Conservation (phyloP, 2,329 filamentous ascomycete genomes). For the Nigrospora osmanthi region DNA sequence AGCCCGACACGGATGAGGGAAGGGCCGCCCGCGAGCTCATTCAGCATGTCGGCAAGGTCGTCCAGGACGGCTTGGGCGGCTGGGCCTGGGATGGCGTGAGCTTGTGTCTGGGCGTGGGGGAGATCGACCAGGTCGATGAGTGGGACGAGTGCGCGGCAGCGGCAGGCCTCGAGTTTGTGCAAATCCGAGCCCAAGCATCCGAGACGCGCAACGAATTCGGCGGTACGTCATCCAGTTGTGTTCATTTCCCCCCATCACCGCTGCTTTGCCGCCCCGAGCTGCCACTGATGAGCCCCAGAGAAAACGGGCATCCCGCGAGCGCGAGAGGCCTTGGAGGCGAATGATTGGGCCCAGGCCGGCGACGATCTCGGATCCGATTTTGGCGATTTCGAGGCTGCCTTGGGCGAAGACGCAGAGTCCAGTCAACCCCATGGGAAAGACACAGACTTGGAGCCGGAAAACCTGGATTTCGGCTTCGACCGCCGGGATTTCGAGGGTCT, state of each 20-base stretch:
- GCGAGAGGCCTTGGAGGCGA: slow-evolving; percentile 55
- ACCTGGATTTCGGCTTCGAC: slow-evolving; percentile 45
- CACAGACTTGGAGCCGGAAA: slow-evolving; percentile 32
- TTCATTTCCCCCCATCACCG: neutral
- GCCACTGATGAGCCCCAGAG: slow-evolving; percentile 28
- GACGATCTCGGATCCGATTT: slow-evolving; percentile 23
- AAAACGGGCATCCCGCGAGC: slow-evolving; percentile 50
- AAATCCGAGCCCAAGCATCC: slow-evolving; percentile 31
- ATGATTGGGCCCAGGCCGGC: slow-evolving; percentile 49
- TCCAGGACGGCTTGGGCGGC: slow-evolving; percentile 49
- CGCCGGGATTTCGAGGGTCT: slow-evolving; percentile 44
- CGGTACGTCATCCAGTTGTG: slow-evolving; percentile 25
- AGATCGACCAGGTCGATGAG: slow-evolving; percentile 37
- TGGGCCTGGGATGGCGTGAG: slow-evolving; percentile 59
- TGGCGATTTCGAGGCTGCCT: slow-evolving; percentile 22
- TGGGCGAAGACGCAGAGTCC: slow-evolving; percentile 15
- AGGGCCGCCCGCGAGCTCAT: slow-evolving; percentile 33
- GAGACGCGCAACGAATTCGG: slow-evolving; percentile 49
- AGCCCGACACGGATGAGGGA: slow-evolving; percentile 11
- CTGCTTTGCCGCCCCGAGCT: neutral
- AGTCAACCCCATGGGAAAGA: slow-evolving; percentile 1
- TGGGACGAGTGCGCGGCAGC: slow-evolving; percentile 56
- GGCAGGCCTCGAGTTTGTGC: slow-evolving; percentile 55
- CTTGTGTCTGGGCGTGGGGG: slow-evolving; percentile 49
- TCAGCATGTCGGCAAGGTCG: slow-evolving; percentile 43